Conservation (phyloP, 176 grass and related monocot genomes). For the Pharus latifolius region DNA sequence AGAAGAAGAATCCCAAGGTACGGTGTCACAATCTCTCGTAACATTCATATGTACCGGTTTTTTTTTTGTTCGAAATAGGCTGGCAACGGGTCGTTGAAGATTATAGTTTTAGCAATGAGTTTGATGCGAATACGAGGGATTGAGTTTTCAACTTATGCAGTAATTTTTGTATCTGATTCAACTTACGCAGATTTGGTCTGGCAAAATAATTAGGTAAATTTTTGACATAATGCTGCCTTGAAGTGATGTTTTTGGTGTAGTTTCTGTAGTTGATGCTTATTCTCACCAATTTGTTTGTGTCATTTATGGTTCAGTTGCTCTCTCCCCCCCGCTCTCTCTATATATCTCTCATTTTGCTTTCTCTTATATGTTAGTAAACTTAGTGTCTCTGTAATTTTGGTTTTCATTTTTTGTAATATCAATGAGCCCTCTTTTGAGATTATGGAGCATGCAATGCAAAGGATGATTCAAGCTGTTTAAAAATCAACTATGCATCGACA, state of each 20-base stretch:
- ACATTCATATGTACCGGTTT: no score
- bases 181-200: background rate
- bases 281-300: background rate
- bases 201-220: background rate
- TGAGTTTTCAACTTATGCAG: background rate
- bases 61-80: no score
- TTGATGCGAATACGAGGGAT: background rate
- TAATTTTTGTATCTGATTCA: background rate
- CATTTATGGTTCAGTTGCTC: no score
- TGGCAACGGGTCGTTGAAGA: no score
- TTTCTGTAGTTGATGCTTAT: no score
- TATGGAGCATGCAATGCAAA: background rate
- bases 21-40: background rate
- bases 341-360: no score
- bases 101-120: background rate
- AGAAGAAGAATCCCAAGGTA: constrained; percentile 88
- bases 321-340: no score
- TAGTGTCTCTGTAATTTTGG: background rate
- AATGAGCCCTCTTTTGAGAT: background rate
- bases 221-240: no score
- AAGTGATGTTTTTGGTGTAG: no score
- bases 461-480: background rate
- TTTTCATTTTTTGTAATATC: background rate
- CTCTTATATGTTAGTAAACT: no score
- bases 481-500: background rate